Base-by-base conservation (phyloP, 2,329 filamentous ascomycete species). In the Aspergillus fructus region DNA sequence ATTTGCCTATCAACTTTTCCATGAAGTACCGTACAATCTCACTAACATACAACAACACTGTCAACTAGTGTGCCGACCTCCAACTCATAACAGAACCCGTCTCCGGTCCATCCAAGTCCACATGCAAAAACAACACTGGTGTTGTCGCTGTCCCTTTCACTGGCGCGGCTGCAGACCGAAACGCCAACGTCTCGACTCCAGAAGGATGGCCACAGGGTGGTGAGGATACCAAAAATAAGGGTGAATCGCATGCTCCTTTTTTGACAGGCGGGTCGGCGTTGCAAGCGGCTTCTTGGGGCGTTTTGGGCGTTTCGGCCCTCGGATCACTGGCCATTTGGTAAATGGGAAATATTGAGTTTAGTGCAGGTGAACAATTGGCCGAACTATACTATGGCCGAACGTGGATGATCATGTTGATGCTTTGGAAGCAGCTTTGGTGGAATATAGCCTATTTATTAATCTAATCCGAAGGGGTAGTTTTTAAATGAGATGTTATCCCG, bases 41-140 rank as follows among this genome's bases (percentile, higher is more conserved):
- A 30, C 27, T 11, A 4, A 30, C 27, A 30, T 11, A 30, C 11
- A 9, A 4, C 9, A 30, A 30, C 9, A 11, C 27, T 30, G 27
- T 4, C 27, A 11, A 11, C 11, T 39, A 88, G 85, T 93, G 89
- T 72, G 87, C 89, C 68, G 89, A 93, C 66, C 84, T 92, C 63
- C 86, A 83, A 24, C 87, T 93, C 76, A 82, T 80, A 33, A 75
- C 76, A 11, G 78, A 83, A 4, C 76, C 79, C 17, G 70, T 76
- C 8, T 68, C 75, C 24, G 75, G 70, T 23, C 66, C 70, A 21
- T 74, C 76, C 15, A 19, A 43, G 9, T 43, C 45, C 41, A 73
- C 80, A 56, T 91, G 88, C 80, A 76, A 74, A 62, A 89, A 85
- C 63, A 80, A 79, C 62, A 84, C 80, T 9, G 83, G 81, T 34